Conservation (phyloP, 805 yeast species). For the Candida incommunis region DNA sequence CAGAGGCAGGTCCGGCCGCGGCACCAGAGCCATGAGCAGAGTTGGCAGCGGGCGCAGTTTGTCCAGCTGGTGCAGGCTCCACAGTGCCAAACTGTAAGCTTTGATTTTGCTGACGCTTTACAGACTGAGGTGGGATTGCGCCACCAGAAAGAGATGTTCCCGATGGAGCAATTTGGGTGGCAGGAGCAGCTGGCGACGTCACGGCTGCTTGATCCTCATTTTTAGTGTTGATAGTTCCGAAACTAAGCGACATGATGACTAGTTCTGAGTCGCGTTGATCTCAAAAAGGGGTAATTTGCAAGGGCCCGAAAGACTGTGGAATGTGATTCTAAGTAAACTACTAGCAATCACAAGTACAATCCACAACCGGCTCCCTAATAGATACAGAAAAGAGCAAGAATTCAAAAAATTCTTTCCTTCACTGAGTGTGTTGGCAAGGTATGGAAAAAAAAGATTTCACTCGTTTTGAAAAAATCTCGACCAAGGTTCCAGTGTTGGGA, state of each 20-base stretch:
- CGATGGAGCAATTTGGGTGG: neutral
- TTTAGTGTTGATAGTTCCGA: neutral
- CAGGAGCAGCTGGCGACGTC: neutral
- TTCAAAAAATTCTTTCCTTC: too few relatives aligned
- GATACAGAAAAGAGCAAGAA: neutral
- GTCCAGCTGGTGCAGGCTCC: neutral
- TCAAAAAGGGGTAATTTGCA: too few relatives aligned
- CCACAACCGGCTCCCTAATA: neutral
- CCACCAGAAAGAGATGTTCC: neutral
- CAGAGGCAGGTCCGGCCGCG: neutral
- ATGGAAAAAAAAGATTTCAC: neutral
- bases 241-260: neutral
- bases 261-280: too few relatives aligned
- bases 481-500: neutral
- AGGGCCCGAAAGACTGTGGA: too few relatives aligned
- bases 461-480: neutral
- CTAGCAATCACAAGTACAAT: too few relatives aligned
- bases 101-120: neutral
- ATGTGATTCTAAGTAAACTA: too few relatives aligned
- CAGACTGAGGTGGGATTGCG: neutral
- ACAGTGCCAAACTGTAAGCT: neutral
- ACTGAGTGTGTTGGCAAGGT: constrained; percentile 1
- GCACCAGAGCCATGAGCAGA: neutral
- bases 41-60: neutral
- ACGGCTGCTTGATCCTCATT: neutral